Base-by-base conservation (phyloP, 345 rosid genomes). In the Nephelium lappaceum region DNA sequence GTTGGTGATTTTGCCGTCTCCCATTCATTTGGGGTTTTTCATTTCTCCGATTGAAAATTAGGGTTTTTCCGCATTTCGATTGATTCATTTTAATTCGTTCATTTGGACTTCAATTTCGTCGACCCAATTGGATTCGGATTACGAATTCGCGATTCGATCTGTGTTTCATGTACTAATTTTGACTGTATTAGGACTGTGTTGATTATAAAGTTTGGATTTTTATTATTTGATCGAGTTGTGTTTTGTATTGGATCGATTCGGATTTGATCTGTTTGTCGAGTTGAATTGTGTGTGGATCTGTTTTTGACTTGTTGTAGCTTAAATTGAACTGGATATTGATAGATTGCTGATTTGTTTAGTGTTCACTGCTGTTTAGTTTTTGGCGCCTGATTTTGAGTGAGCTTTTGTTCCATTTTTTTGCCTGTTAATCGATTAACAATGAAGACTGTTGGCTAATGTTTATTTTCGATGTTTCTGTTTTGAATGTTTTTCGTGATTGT, bases 131-230 rank as follows among this genome's bases (percentile, higher is more conserved):
- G n/a, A 8, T 10, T 75, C 64, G 69, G 15, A 75, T 70, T 78
- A 42, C 24, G 2, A 43, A 49, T 71, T 36, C 38, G 4, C 42
- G 69, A 76, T 69, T 81, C 72, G 81, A 81, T 77, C 81, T 78
- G 25, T 51, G 25, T 55, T 38, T 45, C 51, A 10, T n/a, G 19
- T 45, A 8, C 47, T 18, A 10, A 75, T 3, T 76, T 31, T 8
- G 18, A 19, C 49, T 62, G 8, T 15, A 47, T 27, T 65, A 45
- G 1, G 58, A 47, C 31, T 41, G 47, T 67, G 47, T 38, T 49
- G 8, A 4, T 51, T n/a, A 25, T 14, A 10, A 8, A 36, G 55
- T 31, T 42, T 6, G 27, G 31, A 14, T 60, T 49, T 14, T 42
- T 41, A 11, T 38, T 73, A 19, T 65, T 70, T 67, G 55, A 67